Conservation (phyloP, 306 rosid genomes). For the Fragaria vesca region DNA sequence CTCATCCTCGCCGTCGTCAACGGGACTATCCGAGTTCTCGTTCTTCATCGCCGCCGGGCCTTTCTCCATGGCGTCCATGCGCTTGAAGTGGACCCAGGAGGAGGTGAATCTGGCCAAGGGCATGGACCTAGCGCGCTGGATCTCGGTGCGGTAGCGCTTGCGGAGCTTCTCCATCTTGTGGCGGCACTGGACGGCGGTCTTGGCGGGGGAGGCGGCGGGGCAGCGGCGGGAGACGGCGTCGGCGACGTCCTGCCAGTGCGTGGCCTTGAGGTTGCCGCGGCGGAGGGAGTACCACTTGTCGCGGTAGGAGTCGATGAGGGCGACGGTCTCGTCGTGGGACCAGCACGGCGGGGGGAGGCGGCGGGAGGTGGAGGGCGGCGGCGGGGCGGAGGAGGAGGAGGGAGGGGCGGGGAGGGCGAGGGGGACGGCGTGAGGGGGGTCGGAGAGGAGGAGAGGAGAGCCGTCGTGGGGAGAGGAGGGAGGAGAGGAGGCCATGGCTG, state of each 20-base stretch:
- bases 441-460: slow-evolving; percentile 38
- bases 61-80: slow-evolving; percentile 90
- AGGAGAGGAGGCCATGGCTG: slow-evolving; percentile 17
- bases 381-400: slow-evolving; percentile 12
- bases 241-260: slow-evolving; percentile 97
- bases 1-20: slow-evolving; percentile 35
- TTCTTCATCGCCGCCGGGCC: slow-evolving; percentile 59
- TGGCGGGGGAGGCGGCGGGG: slow-evolving; percentile 63
- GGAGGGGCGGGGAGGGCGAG: slow-evolving; percentile 42
- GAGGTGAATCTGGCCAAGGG: slow-evolving; percentile 60
- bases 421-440: slow-evolving; percentile 41
- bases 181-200: slow-evolving; percentile 96
- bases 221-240: slow-evolving; percentile 62
- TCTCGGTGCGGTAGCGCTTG: slow-evolving; percentile 88
- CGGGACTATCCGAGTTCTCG: slow-evolving; percentile 50
- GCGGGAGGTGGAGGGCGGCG: slow-evolving; percentile 50
- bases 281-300: slow-evolving; percentile 94
- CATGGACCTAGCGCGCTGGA: slow-evolving; percentile 62
- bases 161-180: slow-evolving; percentile 96
- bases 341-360: slow-evolving; percentile 95
- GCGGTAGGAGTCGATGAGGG: slow-evolving; percentile 79
- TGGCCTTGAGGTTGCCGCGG: slow-evolving; percentile 82
- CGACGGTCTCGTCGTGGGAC: slow-evolving; percentile 86
- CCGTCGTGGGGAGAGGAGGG: slow-evolving; percentile 30
- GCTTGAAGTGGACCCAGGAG: slow-evolving; percentile 85